Percentiles rank a stretch among this genome's conserved stretches.
Evolutionary conservation across 495 filamentous ascomycete species (phyloP).

Genomic region (Aspergillus nidulans): DNA sequence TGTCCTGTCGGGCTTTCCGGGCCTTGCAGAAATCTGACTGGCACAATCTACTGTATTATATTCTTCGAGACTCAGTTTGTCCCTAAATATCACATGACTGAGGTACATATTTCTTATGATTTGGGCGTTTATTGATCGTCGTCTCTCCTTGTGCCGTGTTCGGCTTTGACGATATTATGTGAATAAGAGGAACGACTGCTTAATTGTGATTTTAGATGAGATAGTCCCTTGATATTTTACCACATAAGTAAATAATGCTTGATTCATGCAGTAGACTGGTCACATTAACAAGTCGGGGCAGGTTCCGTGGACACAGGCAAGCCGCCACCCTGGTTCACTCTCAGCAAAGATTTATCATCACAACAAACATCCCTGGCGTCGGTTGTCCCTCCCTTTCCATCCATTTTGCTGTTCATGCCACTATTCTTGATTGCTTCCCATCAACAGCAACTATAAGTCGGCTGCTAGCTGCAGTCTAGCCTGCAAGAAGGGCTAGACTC

Average conservation of each 20-base stretch:
- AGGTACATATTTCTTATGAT: not conserved
- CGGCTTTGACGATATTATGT: constrained; percentile 7
- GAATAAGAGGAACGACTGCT: not conserved
- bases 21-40: not conserved
- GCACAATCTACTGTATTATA: constrained; percentile 6
- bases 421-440: not conserved
- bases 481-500: constrained; percentile 7
- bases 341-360: too few species aligned
- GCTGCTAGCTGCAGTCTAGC: not conserved
- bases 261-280: not conserved
- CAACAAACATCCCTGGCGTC: not conserved
- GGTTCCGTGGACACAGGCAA: not conserved
- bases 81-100: not conserved
- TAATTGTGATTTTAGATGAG: not conserved
- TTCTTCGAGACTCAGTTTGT: not conserved
- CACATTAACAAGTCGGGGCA: not conserved
- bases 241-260: not conserved
- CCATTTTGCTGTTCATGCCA: not conserved
- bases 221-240: not conserved
- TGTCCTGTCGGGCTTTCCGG: too few species aligned
- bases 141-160: not conserved
- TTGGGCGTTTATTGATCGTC: not conserved
- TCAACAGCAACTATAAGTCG: not conserved
- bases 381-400: not conserved
- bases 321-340: not conserved